Evolutionary conservation across 78 protist species (phyloP).

Genomic region (Dictyostelium intermedium): DNA sequence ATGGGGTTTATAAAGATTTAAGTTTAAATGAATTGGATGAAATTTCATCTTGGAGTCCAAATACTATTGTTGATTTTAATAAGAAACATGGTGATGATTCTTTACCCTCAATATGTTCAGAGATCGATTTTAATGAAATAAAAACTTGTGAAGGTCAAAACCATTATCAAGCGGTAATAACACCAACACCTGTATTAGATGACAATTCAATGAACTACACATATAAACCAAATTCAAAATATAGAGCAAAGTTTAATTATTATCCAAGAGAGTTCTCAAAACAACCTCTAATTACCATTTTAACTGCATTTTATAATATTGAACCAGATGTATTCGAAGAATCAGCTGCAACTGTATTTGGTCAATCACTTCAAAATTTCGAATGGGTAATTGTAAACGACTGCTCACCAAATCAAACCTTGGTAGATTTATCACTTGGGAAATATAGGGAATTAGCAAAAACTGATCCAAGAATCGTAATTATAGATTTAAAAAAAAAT

Average conservation of each 20-base stretch:
- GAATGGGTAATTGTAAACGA: conserved; percentile 66
- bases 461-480: conserved; percentile 5
- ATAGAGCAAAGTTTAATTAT: conserved; percentile 15
- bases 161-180: neutral
- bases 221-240: neutral
- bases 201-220: conserved; percentile 37
- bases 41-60: conserved; percentile 4
- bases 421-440: neutral
- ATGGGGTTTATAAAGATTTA: neutral
- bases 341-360: conserved; percentile 5
- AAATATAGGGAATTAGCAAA: neutral
- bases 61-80: neutral
- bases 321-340: conserved; percentile 11
- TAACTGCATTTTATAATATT: conserved; percentile 55
- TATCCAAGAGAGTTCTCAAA: neutral
- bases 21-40: neutral
- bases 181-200: conserved; percentile 54
- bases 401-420: conserved; percentile 57
- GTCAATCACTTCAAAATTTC: conserved; percentile 49
- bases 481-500: conserved; percentile 30
- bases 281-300: conserved; percentile 32
- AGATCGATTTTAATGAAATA: neutral
- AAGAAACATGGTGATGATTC: neutral
- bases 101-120: neutral
- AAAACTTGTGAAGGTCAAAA: conserved; percentile 15